Evolutionary conservation across 202 grass and related monocot species (phyloP), one percentile per base, ranked within the genome.

Genomic region (Carex sylvatica): DNA sequence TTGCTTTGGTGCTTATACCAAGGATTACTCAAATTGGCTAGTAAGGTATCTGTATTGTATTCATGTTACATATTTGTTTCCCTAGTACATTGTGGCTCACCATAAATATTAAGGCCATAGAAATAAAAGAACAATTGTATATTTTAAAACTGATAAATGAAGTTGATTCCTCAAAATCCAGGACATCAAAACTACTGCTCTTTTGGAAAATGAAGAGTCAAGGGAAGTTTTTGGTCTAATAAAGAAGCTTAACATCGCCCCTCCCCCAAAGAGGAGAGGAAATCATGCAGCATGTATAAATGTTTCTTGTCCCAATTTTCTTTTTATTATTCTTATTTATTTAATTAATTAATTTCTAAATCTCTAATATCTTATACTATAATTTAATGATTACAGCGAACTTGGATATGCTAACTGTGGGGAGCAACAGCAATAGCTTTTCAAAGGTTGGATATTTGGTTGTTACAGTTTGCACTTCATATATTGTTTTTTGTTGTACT

Each of bases 191-290:
- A 74, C 91, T 44, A 82, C 81, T 84, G 89, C 95, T 81, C 87
- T 89, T 18, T 62, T 90, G 77, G 95, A 95, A 86, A 84, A 95
- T 85, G 89, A 91, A 62, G 85, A 84, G 63, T 98, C 95, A 51
- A 93, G 78, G 84, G 95, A 98, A 86, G 86, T 98, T 83, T 91
- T 98, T 89, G 76, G 91, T 86, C 89, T 98, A 67, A 98, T 98
- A 87, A 98, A 93, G 87, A 98, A 93, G 86, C 88, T 98, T 63
- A 98, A 93, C 83, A 91, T 90, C 18, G 90, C 84, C 54, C 91
- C 90, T 86, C 80, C 88, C 23, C 78, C 92, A 28, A 93, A 93
- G 86, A 91, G 64, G 84, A 86, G 85, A 88, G 89, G 71, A 78
- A 95, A 93, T 30, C 83, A 91, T 59, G 75, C 86, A 53, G 74